Evolutionary conservation across 2,329 filamentous ascomycete genomes (phyloP), one percentile per base, ranked within the genome.

Genomic region (Calonectria honghensis): DNA sequence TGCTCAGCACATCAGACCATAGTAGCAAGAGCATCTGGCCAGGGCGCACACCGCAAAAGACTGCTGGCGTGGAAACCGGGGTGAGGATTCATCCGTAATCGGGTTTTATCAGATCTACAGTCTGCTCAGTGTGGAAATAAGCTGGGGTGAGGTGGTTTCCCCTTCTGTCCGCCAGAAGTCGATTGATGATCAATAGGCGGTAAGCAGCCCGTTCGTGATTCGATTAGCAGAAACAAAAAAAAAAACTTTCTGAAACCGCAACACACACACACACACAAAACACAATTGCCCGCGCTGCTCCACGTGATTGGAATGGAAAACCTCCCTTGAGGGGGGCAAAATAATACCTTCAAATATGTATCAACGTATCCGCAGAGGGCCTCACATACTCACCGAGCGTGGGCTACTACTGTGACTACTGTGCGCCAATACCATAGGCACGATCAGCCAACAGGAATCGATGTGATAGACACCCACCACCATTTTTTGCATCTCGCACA

Each of bases 1-100:
- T 48, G 48, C 18, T 48, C 57, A 64, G 29, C n/a, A 50, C 68
- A 77, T 80, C 79, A 77, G 72, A 14, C 76, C 77, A 80, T 70
- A 54, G 57, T 63, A 63, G 11, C 68, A 76, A 72, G 73, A 75
- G 73, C 77, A 80, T 79, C 37, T 59, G 57, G 32, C 37, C 51
- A 57, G 24, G 71, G 35, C n/a, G 31, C 37, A 68, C 64, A 75
- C 73, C 70, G 61, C 64, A 73, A 35, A 45, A 37, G n/a, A 71
- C 37, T 45, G 57, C 63, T 77, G 65, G 70, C 64, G 45, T 45
- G 48, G 63, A 70, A 78, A 77, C 64, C 73, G 70, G 51, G 11
- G 59, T 20, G 29, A 50, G 63, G 31, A 61, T 18, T 52, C 48
- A 67, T 35, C 54, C 35, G 59, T 24, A 31, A 7, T 70, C 52